Percentiles rank a stretch among this genome's conserved stretches.
These are phyloP conservation scores for Pseudogymnoascus sp. DNA, from an alignment of 2,329 filamentous ascomycete species.

Conservation along the genomic window DNA sequence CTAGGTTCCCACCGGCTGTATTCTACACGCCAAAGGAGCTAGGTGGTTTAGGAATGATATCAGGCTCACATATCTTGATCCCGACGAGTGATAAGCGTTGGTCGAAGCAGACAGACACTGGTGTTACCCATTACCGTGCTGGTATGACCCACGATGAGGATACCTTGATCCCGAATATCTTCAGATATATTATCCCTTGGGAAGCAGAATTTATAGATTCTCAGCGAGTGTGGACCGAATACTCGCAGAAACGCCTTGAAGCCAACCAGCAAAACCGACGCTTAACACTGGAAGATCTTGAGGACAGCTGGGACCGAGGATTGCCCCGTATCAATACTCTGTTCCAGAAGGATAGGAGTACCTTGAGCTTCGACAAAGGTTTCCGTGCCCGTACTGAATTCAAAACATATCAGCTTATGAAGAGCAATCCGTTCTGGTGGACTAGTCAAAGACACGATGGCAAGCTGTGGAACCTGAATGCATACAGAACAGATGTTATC, in stretches of 20 bases:
- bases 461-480: slow-evolving; percentile 94
- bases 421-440: slow-evolving; percentile 99
- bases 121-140: slow-evolving; percentile 91
- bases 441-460: slow-evolving; percentile 95
- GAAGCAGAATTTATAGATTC: slow-evolving; percentile 98
- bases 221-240: slow-evolving; percentile 97
- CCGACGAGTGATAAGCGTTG: slow-evolving; percentile 96
- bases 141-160: slow-evolving; percentile 99
- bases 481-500: slow-evolving; percentile 93
- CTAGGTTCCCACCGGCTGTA: slow-evolving; percentile 92
- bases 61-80: slow-evolving; percentile 94
- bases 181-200: slow-evolving; percentile 98
- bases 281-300: slow-evolving; percentile 88
- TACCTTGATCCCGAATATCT: slow-evolving; percentile 96
- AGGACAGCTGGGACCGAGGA: slow-evolving; percentile 97
- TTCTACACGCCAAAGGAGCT: slow-evolving; percentile 99
- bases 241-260: slow-evolving; percentile 94
- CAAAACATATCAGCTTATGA: slow-evolving; percentile 98
- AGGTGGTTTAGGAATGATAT: slow-evolving; percentile 97
- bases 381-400: slow-evolving; percentile 94
- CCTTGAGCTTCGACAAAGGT: slow-evolving; percentile 95
- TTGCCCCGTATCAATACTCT: slow-evolving; percentile 96
- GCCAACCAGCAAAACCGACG: slow-evolving; percentile 96
- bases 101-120: slow-evolving; percentile 96
- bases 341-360: slow-evolving; percentile 97